phyloP scores from a whole-genome alignment of 1,284 basidiomycete species.

The Sanguinoderma infundibulare region DNA sequence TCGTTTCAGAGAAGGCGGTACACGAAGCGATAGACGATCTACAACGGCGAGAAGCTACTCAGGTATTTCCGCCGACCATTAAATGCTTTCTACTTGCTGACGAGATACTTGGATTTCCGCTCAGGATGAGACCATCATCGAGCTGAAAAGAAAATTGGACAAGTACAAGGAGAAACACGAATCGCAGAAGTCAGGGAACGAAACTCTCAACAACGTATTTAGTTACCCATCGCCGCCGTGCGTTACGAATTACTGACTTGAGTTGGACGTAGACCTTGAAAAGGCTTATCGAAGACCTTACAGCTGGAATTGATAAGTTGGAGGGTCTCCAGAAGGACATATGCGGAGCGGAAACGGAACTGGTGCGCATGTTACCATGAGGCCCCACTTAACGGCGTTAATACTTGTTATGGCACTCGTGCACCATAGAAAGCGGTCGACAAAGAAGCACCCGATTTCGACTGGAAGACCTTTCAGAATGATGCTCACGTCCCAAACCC shows the following conservation, averaged over 20 bases:
- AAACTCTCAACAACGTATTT: background rate
- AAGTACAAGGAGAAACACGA: background rate
- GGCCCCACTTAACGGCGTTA: too few relatives aligned
- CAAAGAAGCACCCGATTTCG: background rate
- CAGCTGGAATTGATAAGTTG: background rate
- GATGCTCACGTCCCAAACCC: background rate
- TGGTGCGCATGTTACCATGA: background rate
- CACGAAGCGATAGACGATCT: background rate
- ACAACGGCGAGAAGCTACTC: background rate
- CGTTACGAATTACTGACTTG: too few relatives aligned
- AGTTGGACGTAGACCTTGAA: background rate
- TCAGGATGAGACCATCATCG: background rate
- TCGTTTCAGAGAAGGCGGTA: background rate
- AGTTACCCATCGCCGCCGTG: background rate
- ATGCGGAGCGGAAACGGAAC: background rate
- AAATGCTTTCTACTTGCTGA: background rate
- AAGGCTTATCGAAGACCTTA: background rate
- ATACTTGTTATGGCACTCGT: too few relatives aligned
- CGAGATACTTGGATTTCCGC: too few relatives aligned
- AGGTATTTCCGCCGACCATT: background rate
- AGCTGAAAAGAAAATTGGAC: background rate
- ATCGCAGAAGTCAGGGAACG: background rate
- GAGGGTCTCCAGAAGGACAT: background rate
- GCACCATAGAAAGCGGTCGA: background rate
- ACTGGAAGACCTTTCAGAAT: background rate